phyloP scores from a whole-genome alignment of 257 asterid genomes.

The Nicotiana knightiana region DNA sequence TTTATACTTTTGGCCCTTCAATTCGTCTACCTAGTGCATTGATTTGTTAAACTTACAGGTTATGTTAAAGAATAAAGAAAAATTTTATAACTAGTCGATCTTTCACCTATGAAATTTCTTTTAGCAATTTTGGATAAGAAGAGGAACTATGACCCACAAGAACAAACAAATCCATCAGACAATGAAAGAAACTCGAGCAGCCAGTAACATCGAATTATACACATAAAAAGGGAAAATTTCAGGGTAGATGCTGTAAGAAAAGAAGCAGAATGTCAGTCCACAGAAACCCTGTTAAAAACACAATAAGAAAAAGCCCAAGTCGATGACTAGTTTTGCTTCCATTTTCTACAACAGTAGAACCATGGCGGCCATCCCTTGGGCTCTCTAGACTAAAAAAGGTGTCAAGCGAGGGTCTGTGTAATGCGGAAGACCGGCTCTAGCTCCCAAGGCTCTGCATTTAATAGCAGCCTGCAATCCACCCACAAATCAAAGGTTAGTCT shows the following conservation, averaged over 20 bases:
- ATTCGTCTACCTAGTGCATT: not conserved
- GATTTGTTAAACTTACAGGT: not conserved
- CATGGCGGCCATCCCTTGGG: conserved; percentile 42
- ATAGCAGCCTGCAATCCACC: conserved; percentile 67
- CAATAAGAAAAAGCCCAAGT: conserved; percentile 43
- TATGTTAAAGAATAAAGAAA: no score
- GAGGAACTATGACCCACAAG: not conserved
- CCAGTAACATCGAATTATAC: not conserved
- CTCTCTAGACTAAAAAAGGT: conserved; percentile 51
- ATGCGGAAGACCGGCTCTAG: conserved; percentile 80
- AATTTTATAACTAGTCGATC: not conserved
- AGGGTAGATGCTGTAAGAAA: conserved; percentile 35
- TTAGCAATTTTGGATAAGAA: not conserved
- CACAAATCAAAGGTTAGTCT: not conserved
- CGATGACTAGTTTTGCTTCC: conserved; percentile 26
- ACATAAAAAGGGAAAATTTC: not conserved
- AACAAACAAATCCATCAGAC: not conserved
- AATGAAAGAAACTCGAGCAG: not conserved
- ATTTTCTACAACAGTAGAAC: conserved; percentile 2
- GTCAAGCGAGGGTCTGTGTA: conserved; percentile 58
- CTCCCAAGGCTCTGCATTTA: conserved; percentile 84
- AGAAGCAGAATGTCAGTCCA: conserved; percentile 61
- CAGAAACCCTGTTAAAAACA: conserved; percentile 34
- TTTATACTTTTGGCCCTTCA: not conserved
- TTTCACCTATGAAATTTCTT: not conserved